These are phyloP conservation scores for Tremellales sp. DNA, from an alignment of 1,284 basidiomycete species.

Conservation along the genomic window DNA sequence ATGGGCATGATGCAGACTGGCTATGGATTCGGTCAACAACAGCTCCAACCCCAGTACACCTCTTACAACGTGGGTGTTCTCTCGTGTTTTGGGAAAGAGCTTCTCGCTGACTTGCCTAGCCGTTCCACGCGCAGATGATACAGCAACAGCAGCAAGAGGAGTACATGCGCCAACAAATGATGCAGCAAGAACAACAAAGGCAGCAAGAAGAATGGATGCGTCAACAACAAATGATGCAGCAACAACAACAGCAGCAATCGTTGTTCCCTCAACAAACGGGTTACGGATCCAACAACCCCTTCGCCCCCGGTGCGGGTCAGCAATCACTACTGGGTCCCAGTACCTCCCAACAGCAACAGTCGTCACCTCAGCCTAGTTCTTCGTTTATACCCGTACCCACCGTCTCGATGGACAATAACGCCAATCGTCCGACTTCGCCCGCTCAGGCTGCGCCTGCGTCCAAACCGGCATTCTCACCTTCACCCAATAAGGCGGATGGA, in stretches of 20 bases:
- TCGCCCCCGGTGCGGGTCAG: conserved; percentile 55
- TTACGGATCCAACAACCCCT: conserved; percentile 90
- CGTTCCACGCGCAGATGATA: conserved; percentile 50
- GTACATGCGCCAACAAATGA: conserved; percentile 49
- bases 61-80: conserved; percentile 45
- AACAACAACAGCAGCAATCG: conserved; percentile 54
- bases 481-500: conserved; percentile 53
- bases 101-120: conserved; percentile 32
- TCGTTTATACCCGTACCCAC: conserved; percentile 35
- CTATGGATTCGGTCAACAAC: conserved; percentile 44
- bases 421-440: conserved; percentile 17
- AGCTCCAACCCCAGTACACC: conserved; percentile 61
- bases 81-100: background rate
- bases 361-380: conserved; percentile 31
- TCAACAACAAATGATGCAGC: conserved; percentile 56
- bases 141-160: conserved; percentile 48
- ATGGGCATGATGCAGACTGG: conserved; percentile 26
- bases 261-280: conserved; percentile 57
- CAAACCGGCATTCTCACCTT: conserved; percentile 36
- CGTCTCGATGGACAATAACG: conserved; percentile 14
- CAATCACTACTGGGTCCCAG: conserved; percentile 46
- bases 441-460: conserved; percentile 22
- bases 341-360: conserved; percentile 46
- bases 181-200: conserved; percentile 41
- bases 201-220: conserved; percentile 49